Conservation (phyloP, 139 green algal genomes). For the Ettlia oleoabundans region DNA sequence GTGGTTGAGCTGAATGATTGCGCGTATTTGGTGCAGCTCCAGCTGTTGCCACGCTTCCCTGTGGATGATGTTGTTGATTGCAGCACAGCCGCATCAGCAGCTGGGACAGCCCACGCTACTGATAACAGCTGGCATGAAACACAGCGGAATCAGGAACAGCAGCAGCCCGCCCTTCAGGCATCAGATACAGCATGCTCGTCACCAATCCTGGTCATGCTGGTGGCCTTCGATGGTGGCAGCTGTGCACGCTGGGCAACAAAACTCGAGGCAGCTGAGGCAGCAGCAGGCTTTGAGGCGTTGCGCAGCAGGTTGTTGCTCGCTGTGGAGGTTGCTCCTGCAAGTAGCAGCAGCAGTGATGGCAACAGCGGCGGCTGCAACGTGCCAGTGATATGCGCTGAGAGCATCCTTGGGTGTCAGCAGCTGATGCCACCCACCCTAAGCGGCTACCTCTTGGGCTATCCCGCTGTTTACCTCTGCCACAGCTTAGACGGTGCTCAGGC, state of each 20-base stretch:
- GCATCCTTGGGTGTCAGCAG: constrained; percentile 2
- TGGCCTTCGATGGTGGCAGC: constrained; percentile 11
- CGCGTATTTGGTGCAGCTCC: constrained; percentile 44
- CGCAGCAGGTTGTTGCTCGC: not conserved
- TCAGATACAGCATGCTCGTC: not conserved
- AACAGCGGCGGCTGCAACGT: not conserved
- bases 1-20: constrained; percentile 49
- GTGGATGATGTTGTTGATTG: not conserved
- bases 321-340: not conserved
- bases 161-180: no score
- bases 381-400: not conserved
- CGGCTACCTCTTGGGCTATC: constrained; percentile 75
- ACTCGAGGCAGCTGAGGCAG: not conserved
- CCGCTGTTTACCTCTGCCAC: constrained; percentile 60
- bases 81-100: not conserved
- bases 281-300: not conserved
- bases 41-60: constrained; percentile 1
- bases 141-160: no score
- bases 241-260: constrained; percentile 31
- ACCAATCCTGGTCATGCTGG: not conserved
- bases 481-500: constrained; percentile 26
- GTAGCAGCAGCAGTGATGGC: not conserved
- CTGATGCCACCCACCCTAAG: constrained; percentile 64
- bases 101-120: no score
- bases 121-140: no score